Base-by-base conservation (phyloP, 345 rosid species). In the Acer campestre region DNA sequence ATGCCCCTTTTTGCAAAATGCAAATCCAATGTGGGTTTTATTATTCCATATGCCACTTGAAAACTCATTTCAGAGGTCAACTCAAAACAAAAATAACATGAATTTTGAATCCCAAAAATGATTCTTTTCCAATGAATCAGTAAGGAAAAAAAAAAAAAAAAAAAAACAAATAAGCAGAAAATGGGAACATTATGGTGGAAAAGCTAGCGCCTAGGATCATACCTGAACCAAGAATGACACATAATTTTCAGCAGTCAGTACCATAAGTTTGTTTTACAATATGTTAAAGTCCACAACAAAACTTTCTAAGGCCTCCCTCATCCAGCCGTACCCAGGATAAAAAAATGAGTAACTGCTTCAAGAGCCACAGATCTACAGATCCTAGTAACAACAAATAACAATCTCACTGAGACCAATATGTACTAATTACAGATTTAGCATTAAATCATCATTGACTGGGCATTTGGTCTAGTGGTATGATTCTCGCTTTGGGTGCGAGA, bases 401-500 rank as follows among this genome's bases (percentile, higher is more conserved):
- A 7, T 11, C 2, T 7, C 46, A 42, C 46, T 8, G 46, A 7
- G 46, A 42, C 11, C 10, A 13, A 35, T 29, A 35, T 35, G 22
- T n/a, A 65, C 18, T 9, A 23, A 0, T 22, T 4, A 2, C 3
- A 22, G 8, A 25, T 1, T 68, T 12, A 23, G 40, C 3, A 18
- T 0, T 51, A 17, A 20, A 12, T 12, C 22, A 8, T 9, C 6
- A 1, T 12, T 17, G 35, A 6, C 1, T 7, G 91, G 90, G 94
- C 93, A 89, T 91, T 92, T 90, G 91, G 93, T 89, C 83, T 87
- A 87, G 83, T 91, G 93, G 94, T 86, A 90, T 88, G 93, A 89
- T 91, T 90, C 94, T 93, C 80, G 89, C 92, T 93, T 89, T 85
- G 93, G 96, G 94, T 88, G 94, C 87, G 86, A 94, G 91, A 89